Conservation (phyloP, 164 flowering plant genomes). For the Umbellularia californica region DNA sequence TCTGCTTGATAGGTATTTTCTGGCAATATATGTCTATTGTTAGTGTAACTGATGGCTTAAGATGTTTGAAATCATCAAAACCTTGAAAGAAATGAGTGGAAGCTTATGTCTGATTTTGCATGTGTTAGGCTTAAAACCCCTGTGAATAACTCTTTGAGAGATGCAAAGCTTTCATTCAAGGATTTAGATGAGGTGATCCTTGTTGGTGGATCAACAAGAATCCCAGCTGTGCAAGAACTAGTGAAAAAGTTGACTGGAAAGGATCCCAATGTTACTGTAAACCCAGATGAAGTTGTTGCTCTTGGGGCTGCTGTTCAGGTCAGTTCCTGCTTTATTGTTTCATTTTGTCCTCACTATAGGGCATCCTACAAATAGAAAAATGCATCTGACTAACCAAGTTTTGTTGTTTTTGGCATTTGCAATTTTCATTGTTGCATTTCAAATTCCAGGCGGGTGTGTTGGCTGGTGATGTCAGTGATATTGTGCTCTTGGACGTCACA, state of each 20-base stretch:
- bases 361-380: no score
- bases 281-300: slow-evolving; percentile 48
- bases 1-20: slow-evolving; percentile 63
- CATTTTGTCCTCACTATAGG: background rate
- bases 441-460: slow-evolving; percentile 66
- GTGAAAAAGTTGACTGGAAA: slow-evolving; percentile 30
- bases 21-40: background rate
- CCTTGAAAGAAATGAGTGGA: background rate
- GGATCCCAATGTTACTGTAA: slow-evolving; percentile 32
- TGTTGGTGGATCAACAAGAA: slow-evolving; percentile 39
- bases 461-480: slow-evolving; percentile 75
- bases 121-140: slow-evolving; percentile 53
- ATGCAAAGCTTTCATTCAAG: slow-evolving; percentile 77
- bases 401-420: background rate
- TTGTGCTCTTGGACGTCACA: slow-evolving; percentile 67
- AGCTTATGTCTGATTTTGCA: background rate
- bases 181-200: slow-evolving; percentile 42
- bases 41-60: background rate
- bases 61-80: background rate
- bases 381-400: no score
- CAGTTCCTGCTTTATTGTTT: background rate
- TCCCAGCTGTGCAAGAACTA: slow-evolving; percentile 36
- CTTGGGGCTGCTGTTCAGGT: slow-evolving; percentile 95
- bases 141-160: slow-evolving; percentile 64
- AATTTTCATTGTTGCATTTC: background rate